Conservation (phyloP, 768 basidiomycete species). For the Pleurotus sapidus region DNA sequence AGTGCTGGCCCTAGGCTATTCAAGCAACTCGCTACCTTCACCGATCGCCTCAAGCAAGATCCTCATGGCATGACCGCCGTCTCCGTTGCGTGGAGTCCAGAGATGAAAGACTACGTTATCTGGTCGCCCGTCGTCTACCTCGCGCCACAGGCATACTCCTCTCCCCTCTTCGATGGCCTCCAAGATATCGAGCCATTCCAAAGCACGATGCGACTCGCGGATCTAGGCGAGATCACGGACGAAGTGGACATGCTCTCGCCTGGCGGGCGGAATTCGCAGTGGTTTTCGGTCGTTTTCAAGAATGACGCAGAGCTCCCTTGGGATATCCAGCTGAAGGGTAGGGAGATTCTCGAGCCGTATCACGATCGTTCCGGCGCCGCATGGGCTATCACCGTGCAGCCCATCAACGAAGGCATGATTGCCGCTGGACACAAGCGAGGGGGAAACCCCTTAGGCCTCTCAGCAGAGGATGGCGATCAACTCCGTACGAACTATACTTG, state of each 20-base stretch:
- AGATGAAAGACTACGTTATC: not conserved
- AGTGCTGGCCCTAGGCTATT: not conserved
- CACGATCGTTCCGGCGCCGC: not conserved
- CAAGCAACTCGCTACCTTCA: not conserved
- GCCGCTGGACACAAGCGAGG: not conserved
- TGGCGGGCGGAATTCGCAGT: slow-evolving; percentile 1
- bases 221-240: not conserved
- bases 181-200: not conserved
- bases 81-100: not conserved
- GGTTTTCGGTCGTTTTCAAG: slow-evolving; percentile 7
- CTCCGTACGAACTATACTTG: slow-evolving; percentile 3
- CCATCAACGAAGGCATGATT: slow-evolving; percentile 6
- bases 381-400: slow-evolving; percentile 1
- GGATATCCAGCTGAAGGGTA: slow-evolving; percentile 7
- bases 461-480: slow-evolving; percentile 8
- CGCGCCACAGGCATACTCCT: not conserved
- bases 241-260: not conserved
- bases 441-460: slow-evolving; percentile 7
- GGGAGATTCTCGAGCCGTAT: not conserved
- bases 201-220: not conserved
- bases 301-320: not conserved
- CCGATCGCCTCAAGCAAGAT: not conserved
- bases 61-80: not conserved
- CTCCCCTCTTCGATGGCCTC: not conserved
- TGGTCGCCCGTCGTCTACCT: not conserved